Conservation (phyloP, 1,284 basidiomycete species). For the Apiotrichum sp. region DNA sequence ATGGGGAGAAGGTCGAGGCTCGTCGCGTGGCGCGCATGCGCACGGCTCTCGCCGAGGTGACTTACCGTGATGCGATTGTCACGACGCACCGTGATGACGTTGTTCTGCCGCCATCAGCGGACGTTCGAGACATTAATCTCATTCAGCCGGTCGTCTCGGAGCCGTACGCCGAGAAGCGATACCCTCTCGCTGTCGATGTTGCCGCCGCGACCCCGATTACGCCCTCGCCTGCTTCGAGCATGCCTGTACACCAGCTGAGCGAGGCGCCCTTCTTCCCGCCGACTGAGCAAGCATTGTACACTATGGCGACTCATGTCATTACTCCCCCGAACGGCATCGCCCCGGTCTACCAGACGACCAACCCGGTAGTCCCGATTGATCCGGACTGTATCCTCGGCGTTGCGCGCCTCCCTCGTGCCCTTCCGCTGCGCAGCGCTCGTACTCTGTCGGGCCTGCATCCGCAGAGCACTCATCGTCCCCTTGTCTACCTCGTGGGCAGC, state of each 20-base stretch:
- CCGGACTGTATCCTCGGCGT: constrained; percentile 54
- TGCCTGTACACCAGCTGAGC: neutral
- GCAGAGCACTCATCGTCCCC: neutral
- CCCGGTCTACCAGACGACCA: constrained; percentile 63
- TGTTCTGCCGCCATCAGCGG: constrained; percentile 54
- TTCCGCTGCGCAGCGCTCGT: constrained; percentile 26
- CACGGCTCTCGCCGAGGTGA: constrained; percentile 32
- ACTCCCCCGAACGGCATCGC: constrained; percentile 17
- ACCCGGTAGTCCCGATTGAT: constrained; percentile 57
- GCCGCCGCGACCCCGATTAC: neutral
- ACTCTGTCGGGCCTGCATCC: constrained; percentile 16
- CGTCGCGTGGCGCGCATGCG: constrained; percentile 24
- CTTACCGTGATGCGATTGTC: constrained; percentile 52
- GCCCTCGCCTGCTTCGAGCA: neutral
- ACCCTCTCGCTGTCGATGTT: neutral
- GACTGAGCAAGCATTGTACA: constrained; percentile 42
- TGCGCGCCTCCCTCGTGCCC: constrained; percentile 55
- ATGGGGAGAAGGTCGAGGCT: constrained; percentile 16
- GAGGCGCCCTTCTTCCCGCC: constrained; percentile 28
- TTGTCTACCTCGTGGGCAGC: constrained; percentile 41
- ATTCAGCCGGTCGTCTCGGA: constrained; percentile 38
- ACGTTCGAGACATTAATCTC: constrained; percentile 63
- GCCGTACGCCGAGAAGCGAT: neutral
- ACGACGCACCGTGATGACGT: constrained; percentile 62
- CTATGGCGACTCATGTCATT: constrained; percentile 60